phyloP scores from a whole-genome alignment of 2,329 filamentous ascomycete species.

The Lachnellula subtilissima region DNA sequence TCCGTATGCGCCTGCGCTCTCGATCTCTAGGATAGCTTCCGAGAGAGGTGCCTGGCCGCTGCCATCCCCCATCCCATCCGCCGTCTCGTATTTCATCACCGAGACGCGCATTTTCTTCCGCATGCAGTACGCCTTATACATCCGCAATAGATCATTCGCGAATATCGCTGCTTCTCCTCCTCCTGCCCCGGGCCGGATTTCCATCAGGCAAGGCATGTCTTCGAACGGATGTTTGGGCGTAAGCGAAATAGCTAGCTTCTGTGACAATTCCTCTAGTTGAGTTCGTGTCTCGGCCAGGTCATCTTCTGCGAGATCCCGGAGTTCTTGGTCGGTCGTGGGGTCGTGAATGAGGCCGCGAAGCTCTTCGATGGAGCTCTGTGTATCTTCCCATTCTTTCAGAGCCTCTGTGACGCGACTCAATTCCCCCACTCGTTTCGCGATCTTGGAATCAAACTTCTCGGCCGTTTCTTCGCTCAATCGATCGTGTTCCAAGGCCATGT shows the following conservation, averaged over 20 bases:
- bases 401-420: conserved; percentile 53
- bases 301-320: conserved; percentile 73
- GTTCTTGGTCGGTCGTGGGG: conserved; percentile 53
- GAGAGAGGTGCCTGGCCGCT: conserved; percentile 64
- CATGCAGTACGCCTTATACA: conserved; percentile 80
- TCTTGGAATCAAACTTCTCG: conserved; percentile 50
- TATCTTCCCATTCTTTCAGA: conserved; percentile 53
- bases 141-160: conserved; percentile 77
- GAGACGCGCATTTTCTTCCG: conserved; percentile 61
- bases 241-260: conserved; percentile 68
- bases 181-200: conserved; percentile 87
- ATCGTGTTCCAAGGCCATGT: conserved; percentile 53
- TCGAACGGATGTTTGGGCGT: conserved; percentile 89
- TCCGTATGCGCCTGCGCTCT: conserved; percentile 72
- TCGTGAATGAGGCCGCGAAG: conserved; percentile 46
- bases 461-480: conserved; percentile 48
- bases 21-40: conserved; percentile 84
- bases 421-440: conserved; percentile 57
- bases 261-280: conserved; percentile 58
- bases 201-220: conserved; percentile 81
- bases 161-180: conserved; percentile 90
- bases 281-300: conserved; percentile 66
- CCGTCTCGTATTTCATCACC: conserved; percentile 74
- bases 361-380: conserved; percentile 49
- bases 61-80: conserved; percentile 57